phyloP scores from a whole-genome alignment of 257 asterid genomes.

The Linaria vulgaris region DNA sequence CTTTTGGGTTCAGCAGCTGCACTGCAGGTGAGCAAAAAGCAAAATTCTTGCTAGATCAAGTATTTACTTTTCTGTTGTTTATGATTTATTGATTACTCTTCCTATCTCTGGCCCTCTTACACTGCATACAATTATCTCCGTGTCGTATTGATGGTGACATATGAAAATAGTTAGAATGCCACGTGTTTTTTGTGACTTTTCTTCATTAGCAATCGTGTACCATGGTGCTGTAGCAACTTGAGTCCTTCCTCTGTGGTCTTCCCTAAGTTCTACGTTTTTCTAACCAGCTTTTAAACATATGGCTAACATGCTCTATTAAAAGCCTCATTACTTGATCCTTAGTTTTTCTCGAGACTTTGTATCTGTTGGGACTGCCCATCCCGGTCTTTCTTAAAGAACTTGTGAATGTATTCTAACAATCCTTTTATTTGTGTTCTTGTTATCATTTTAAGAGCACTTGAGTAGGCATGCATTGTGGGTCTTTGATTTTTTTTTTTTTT shows the following conservation, averaged over 20 bases:
- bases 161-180: background rate
- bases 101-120: conserved; percentile 2
- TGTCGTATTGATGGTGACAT: background rate
- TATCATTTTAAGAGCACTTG: too few relatives aligned
- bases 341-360: too few relatives aligned
- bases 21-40: conserved; percentile 57
- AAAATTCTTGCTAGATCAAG: background rate
- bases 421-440: too few relatives aligned
- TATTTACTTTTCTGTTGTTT: background rate
- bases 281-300: too few relatives aligned
- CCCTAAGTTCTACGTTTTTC: background rate
- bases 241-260: background rate
- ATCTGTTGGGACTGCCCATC: too few relatives aligned
- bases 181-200: background rate
- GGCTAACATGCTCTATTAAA: too few relatives aligned
- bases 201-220: background rate
- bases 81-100: background rate
- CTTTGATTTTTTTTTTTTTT: too few relatives aligned
- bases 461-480: too few relatives aligned
- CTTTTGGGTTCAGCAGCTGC: conserved; percentile 59
- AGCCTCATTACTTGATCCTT: too few relatives aligned
- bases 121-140: background rate
- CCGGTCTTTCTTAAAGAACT: too few relatives aligned
- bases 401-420: too few relatives aligned
- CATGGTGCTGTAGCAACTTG: background rate